Base-by-base conservation (phyloP, 225 moss, liverwort and hornwort genomes). In the Takakia lepidozioides region DNA sequence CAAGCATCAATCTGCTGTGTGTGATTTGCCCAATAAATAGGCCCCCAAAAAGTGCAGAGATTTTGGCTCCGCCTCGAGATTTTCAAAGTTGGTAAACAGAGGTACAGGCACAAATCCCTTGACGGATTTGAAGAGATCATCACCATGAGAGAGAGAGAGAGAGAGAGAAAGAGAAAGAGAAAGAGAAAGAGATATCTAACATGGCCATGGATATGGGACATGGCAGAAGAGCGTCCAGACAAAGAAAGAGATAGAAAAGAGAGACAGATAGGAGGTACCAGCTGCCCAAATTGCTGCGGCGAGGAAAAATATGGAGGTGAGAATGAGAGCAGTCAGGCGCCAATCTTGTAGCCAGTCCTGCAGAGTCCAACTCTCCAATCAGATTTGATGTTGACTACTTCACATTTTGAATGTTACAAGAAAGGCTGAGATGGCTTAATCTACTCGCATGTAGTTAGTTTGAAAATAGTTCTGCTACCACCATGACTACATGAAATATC, bases 331-430 rank as follows among this genome's bases (percentile, higher is more conserved):
- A 3, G 95, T 80, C 59, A 82, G 54, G 49, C 95, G 82, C 95
- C 95, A 98, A 46, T 87, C 74, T 25, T 87, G 75, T 55, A 82
- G 53, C 62, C 59, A 27, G 57, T 98, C 82, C 82, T 82, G 76
- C 25, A 17, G 40, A 57, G 25, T 28, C 19, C 2, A 40, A 2
- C 53, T 35, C 11, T 1, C 32, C 32, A 32, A 32, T 32, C 8
- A 6, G 10, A 19, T 19, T 6, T 3, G 25, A n/a, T 32, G 11
- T 32, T 32, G 32, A 11, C 32, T 6, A 32, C 32, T 32, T 32
- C 8, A 2, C 27, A 29, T 11, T 29, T 26, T 50, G 1, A 29
- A 9, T 6, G 25, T 29, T 19, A 29, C 23, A 10, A 19, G 17
- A 2, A 30, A 27, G 15, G 25, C 25, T 32, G 32, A 11, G 32